Conservation (phyloP, 257 asterid species). For the Solanum rostratum region DNA sequence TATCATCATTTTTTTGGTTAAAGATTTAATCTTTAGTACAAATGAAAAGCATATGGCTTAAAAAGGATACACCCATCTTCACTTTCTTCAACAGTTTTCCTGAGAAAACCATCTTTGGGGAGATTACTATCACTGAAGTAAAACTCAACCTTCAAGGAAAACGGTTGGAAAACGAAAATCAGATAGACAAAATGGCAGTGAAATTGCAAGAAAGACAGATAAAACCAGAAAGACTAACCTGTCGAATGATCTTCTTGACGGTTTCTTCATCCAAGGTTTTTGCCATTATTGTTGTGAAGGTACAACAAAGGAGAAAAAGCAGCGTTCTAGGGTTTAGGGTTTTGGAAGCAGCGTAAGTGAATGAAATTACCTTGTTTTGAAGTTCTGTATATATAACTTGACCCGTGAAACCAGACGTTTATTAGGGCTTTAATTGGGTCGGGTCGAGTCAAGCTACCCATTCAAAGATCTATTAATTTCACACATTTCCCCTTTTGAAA, state of each 20-base stretch:
- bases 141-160: conserved; percentile 71
- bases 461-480: too few species aligned
- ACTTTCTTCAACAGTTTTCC: conserved; percentile 51
- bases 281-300: conserved; percentile 23
- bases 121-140: conserved; percentile 96
- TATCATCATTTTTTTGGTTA: background rate
- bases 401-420: background rate
- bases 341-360: background rate
- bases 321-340: conserved; percentile 33
- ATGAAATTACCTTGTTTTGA: background rate
- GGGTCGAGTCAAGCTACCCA: too few species aligned
- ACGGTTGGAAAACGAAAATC: background rate
- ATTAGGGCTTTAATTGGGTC: background rate
- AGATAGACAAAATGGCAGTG: background rate
- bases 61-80: conserved; percentile 91
- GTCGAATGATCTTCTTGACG: conserved; percentile 74
- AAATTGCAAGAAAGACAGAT: background rate
- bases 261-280: conserved; percentile 64
- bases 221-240: conserved; percentile 26
- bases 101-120: conserved; percentile 72
- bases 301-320: background rate
- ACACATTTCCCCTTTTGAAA: too few species aligned
- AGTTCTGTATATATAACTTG: background rate
- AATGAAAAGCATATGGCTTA: background rate
- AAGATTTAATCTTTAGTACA: background rate